Evolutionary conservation across 2,329 filamentous ascomycete genomes (phyloP).

Genomic region (Fusarium denticulatum): DNA sequence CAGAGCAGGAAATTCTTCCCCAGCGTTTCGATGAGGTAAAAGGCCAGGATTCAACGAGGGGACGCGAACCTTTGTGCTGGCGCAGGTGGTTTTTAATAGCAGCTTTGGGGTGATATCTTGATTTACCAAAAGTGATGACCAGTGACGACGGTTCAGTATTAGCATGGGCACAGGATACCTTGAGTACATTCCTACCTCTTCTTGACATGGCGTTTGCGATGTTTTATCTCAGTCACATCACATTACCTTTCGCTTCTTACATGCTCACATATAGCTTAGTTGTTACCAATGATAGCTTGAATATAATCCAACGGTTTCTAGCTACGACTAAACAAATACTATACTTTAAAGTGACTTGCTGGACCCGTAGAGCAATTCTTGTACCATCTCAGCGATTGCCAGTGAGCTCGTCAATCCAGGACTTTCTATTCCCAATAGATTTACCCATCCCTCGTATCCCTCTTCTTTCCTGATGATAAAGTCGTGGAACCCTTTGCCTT

Average conservation of each 20-base stretch:
- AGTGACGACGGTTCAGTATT: conserved; percentile 32
- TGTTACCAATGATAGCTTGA: conserved; percentile 3
- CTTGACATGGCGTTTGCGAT: conserved; percentile 24
- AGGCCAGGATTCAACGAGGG: neutral
- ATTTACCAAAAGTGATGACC: conserved; percentile 39
- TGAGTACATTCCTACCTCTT: conserved; percentile 12
- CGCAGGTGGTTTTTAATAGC: conserved; percentile 10
- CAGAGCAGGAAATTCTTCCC: conserved; percentile 68
- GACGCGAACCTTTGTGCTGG: conserved; percentile 2
- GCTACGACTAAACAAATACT: neutral
- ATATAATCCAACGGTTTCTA: neutral
- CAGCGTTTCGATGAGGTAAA: conserved; percentile 64
- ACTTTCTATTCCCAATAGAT: conserved; percentile 92
- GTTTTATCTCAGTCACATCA: neutral
- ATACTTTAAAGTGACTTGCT: neutral
- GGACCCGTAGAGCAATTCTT: conserved; percentile 57
- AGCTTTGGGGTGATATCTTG: neutral
- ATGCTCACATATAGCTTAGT: conserved; percentile 2
- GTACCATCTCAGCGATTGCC: conserved; percentile 84
- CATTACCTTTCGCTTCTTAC: conserved; percentile 23
- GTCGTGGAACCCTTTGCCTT: conserved; percentile 79
- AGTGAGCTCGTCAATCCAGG: conserved; percentile 88
- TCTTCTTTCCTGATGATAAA: conserved; percentile 84
- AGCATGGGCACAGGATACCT: conserved; percentile 38
- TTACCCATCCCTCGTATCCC: conserved; percentile 84